Conservation (phyloP, 768 basidiomycete species). For the Leccinum rimulosum region DNA sequence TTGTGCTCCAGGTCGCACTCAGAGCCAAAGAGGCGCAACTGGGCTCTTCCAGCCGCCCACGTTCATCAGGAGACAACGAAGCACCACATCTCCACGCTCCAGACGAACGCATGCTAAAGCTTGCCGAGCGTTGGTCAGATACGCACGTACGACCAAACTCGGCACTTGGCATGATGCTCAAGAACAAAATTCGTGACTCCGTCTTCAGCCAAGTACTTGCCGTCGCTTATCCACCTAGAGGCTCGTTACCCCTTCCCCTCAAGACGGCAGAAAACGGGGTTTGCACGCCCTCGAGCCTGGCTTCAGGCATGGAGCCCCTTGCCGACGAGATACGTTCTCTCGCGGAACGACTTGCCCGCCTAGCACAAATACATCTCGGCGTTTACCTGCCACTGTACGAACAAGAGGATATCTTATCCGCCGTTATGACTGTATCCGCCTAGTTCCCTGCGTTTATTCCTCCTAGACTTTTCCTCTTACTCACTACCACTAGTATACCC, state of each 20-base stretch:
- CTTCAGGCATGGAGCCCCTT: slow-evolving; percentile 71
- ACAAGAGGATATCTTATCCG: slow-evolving; percentile 44
- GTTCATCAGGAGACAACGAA: slow-evolving; percentile 27
- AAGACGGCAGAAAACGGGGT: slow-evolving; percentile 24
- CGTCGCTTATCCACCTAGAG: slow-evolving; percentile 47
- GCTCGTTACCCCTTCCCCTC: slow-evolving; percentile 32
- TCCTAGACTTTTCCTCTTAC: slow-evolving; percentile 23
- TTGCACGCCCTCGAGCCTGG: slow-evolving; percentile 18
- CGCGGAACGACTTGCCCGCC: slow-evolving; percentile 66
- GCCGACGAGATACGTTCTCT: slow-evolving; percentile 63
- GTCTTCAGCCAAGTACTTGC: slow-evolving; percentile 61
- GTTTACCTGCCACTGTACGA: slow-evolving; percentile 80
- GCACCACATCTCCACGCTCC: slow-evolving; percentile 33
- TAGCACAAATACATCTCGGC: slow-evolving; percentile 71
- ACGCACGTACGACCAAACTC: slow-evolving; percentile 62
- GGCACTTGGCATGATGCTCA: slow-evolving; percentile 56
- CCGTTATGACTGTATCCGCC: slow-evolving; percentile 16
- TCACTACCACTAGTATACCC: slow-evolving; percentile 27
- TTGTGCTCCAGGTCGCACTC: slow-evolving; percentile 74
- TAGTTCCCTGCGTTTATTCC: slow-evolving; percentile 16
- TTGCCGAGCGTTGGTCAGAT: slow-evolving; percentile 73
- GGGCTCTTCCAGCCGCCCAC: slow-evolving; percentile 24
- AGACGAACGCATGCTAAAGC: slow-evolving; percentile 50
- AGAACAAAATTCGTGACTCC: slow-evolving; percentile 58
- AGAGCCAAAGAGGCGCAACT: slow-evolving; percentile 52